Percentiles rank a stretch among this genome's conserved stretches.
phyloP scores from a whole-genome alignment of 73 alveolate species.

The Durusdinium trenchii region DNA sequence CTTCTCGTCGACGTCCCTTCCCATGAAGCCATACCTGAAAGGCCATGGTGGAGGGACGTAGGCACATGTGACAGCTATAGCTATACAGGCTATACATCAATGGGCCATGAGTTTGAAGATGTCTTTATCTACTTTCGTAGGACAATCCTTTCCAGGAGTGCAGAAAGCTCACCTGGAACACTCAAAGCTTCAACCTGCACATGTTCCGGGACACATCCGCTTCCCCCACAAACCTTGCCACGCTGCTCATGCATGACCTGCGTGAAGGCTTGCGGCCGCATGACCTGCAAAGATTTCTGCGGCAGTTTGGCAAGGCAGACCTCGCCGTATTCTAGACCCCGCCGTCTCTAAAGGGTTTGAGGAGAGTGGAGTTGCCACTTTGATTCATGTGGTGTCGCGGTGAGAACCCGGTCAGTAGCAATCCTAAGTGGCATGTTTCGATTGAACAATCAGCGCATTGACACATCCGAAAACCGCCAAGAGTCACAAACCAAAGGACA shows the following conservation, averaged over 20 bases:
- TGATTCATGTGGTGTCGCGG: too few species aligned
- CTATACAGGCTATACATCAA: neutral
- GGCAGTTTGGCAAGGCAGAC: too few species aligned
- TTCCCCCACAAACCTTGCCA: neutral
- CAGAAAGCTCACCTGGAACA: neutral
- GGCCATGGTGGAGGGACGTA: neutral
- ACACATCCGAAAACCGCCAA: too few species aligned
- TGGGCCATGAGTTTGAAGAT: neutral
- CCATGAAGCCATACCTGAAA: conserved; percentile 41
- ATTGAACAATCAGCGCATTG: too few species aligned
- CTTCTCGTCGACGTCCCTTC: conserved; percentile 63
- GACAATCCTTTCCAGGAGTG: neutral
- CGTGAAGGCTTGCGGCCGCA: conserved; percentile 69
- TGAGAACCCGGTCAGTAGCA: too few species aligned
- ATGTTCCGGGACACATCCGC: neutral
- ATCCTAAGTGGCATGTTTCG: too few species aligned
- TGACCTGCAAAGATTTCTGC: too few species aligned
- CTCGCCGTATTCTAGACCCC: too few species aligned
- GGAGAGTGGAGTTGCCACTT: too few species aligned
- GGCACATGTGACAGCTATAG: neutral
- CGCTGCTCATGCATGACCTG: conserved; percentile 49
- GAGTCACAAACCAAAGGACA: too few species aligned
- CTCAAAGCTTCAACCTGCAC: neutral
- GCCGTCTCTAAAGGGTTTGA: too few species aligned
- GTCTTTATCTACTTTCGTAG: neutral